Evolutionary conservation across 768 basidiomycete species (phyloP).

Genomic region (Ephemerocybe angulata): DNA sequence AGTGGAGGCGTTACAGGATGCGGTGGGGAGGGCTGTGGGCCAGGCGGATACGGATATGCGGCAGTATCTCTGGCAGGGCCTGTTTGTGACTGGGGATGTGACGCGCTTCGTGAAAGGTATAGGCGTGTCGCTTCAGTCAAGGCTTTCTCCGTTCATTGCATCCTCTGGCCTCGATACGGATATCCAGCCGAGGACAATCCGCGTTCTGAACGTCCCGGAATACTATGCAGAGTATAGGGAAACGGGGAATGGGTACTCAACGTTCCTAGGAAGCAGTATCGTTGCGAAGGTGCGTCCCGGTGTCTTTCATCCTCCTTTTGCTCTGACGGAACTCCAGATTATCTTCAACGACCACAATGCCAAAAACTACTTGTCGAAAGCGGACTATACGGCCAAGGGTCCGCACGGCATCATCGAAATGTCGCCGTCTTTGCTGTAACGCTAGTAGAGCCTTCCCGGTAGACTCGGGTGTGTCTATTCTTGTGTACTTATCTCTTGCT

Average conservation of each 20-base stretch:
- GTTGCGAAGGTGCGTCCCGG: slow-evolving; percentile 67
- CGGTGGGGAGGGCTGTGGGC: slow-evolving; percentile 59
- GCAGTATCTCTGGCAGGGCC: slow-evolving; percentile 70
- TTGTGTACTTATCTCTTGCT: not conserved
- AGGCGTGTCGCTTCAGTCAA: slow-evolving; percentile 65
- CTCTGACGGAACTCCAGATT: slow-evolving; percentile 42
- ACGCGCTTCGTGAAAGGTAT: slow-evolving; percentile 75
- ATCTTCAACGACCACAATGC: slow-evolving; percentile 66
- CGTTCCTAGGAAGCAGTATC: slow-evolving; percentile 79
- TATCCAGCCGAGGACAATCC: slow-evolving; percentile 63
- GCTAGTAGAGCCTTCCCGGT: not conserved
- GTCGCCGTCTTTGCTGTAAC: slow-evolving; percentile 67
- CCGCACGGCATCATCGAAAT: slow-evolving; percentile 75
- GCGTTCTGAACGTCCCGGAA: slow-evolving; percentile 70
- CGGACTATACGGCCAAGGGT: slow-evolving; percentile 69
- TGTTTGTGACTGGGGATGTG: slow-evolving; percentile 79
- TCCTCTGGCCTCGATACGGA: slow-evolving; percentile 66
- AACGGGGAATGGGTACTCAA: slow-evolving; percentile 75
- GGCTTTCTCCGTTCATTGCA: slow-evolving; percentile 58
- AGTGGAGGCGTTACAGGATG: slow-evolving; percentile 57
- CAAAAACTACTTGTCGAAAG: slow-evolving; percentile 74
- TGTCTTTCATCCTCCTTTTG: not conserved
- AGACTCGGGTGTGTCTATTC: no score
- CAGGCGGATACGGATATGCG: slow-evolving; percentile 63
- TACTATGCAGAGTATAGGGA: slow-evolving; percentile 91